phyloP scores from a whole-genome alignment of 2,329 filamentous ascomycete species.

The Zymoseptoria brevis region DNA sequence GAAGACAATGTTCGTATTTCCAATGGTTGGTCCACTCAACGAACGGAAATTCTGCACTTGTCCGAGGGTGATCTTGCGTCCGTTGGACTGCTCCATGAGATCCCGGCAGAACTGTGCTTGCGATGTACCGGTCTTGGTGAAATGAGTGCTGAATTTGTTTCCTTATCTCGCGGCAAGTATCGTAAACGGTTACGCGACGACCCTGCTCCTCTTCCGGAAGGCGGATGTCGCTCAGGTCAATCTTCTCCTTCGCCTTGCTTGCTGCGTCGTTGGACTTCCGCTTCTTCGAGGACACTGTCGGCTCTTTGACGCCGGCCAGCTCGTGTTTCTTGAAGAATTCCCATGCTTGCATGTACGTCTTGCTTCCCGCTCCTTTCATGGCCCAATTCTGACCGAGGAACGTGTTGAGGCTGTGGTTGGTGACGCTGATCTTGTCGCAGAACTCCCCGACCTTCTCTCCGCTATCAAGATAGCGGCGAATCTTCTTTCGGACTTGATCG shows the following conservation, averaged over 20 bases:
- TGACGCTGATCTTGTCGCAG: constrained; percentile 32
- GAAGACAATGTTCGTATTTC: constrained; percentile 42
- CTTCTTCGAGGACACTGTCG: constrained; percentile 18
- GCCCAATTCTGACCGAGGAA: constrained; percentile 46
- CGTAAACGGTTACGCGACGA: constrained; percentile 43
- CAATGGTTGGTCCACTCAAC: constrained; percentile 42
- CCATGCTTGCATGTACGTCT: constrained; percentile 26
- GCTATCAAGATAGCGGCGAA: constrained; percentile 35
- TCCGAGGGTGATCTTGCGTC: constrained; percentile 34
- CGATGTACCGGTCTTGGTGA: constrained; percentile 42
- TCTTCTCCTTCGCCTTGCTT: constrained; percentile 25
- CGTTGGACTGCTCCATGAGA: constrained; percentile 35
- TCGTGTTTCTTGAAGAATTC: constrained; percentile 47
- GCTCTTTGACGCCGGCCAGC: constrained; percentile 38
- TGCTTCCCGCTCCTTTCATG: constrained; percentile 27
- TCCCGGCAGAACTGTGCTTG: constrained; percentile 47
- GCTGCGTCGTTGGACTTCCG: constrained; percentile 21
- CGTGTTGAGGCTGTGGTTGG: constrained; percentile 29
- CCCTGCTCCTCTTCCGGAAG: constrained; percentile 43
- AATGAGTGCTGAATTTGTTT: constrained; percentile 49
- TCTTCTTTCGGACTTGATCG: constrained; percentile 35
- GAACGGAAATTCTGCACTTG: constrained; percentile 44
- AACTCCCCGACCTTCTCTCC: constrained; percentile 39
- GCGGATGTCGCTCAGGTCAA: constrained; percentile 34
- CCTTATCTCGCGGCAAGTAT: constrained; percentile 52